Evolutionary conservation across 192 early-diverging fungal genomes (phyloP), one percentile per base, ranked within the genome.

Genomic region (Podila epicladia): DNA sequence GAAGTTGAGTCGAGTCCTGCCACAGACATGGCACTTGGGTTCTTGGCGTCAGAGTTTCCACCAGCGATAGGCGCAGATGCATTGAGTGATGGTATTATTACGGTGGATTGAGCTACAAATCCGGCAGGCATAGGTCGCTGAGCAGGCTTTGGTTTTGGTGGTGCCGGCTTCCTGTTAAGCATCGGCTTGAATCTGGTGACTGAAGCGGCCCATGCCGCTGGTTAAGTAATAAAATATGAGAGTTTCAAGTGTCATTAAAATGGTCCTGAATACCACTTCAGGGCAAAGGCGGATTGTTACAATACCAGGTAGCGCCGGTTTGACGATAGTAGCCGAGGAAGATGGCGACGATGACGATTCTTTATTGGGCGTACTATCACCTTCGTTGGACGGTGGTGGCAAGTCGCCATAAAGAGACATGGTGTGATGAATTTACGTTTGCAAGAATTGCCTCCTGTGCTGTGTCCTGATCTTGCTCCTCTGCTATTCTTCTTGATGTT

Each of bases 391-490:
- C 7, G 84, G 84, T 6, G 84, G 84, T 19, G 84, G 84, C 8
- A 85, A 65, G 62, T 85, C 84, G n/a, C 82, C 82, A 57, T 85
- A 85, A 35, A 85, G 71, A 13, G 84, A 85, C 82, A 83, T 83
- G 53, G 53, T 24, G 53, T 55, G 53, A 55, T 55, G 41, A 45
- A 15, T 45, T 45, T 45, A n/a, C n/a, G n/a, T n/a, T 45, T 9
- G 3, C 41, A 45, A 45, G 41, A 17, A 4, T 45, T 45, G 41
- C 4, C 41, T 3, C 4, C 13, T 45, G 13, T 17, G 15, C 15
- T 45, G 41, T 45, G 41, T 13, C 41, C 1, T 55, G n/a, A 17
- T 26, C 11, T 55, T 9, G 53, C n/a, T 24, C 24, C 17, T 55
- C n/a, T 17, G 53, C 6, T 20, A 55, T 6, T 53, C 50, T 55